These are phyloP conservation scores for Echites panduratus DNA, from an alignment of 257 asterid genomes.

Conservation along the genomic window DNA sequence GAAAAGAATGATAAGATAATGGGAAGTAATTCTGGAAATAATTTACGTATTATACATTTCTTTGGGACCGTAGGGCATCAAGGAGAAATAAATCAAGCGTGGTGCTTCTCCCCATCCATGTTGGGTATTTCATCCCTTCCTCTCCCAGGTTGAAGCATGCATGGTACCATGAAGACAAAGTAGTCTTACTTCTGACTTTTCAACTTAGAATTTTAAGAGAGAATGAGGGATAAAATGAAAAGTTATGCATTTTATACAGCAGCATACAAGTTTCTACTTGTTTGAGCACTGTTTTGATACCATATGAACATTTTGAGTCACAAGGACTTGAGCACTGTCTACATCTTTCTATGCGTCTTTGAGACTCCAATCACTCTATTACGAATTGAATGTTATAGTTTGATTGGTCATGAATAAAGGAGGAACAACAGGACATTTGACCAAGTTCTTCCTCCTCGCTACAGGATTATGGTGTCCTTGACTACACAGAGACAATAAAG, in stretches of 20 bases:
- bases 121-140: not conserved
- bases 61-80: not conserved
- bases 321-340: not conserved
- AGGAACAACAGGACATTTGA: not conserved
- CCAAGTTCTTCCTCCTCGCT: constrained; percentile 1
- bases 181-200: not conserved
- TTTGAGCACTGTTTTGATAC: too few relatives aligned
- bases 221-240: not conserved
- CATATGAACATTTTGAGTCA: not conserved
- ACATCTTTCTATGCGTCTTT: not conserved
- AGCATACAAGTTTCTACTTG: too few relatives aligned
- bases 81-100: not conserved
- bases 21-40: not conserved
- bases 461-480: constrained; percentile 83
- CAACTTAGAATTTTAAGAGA: not conserved
- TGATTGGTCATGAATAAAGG: not conserved
- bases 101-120: not conserved
- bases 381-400: not conserved
- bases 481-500: constrained; percentile 81
- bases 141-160: not conserved
- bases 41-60: not conserved
- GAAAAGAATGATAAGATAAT: not conserved
- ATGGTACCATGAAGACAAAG: not conserved
- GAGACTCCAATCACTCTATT: not conserved
- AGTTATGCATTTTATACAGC: not conserved